phyloP scores from a whole-genome alignment of 129 eudicot species.

The Solidago caesia region DNA sequence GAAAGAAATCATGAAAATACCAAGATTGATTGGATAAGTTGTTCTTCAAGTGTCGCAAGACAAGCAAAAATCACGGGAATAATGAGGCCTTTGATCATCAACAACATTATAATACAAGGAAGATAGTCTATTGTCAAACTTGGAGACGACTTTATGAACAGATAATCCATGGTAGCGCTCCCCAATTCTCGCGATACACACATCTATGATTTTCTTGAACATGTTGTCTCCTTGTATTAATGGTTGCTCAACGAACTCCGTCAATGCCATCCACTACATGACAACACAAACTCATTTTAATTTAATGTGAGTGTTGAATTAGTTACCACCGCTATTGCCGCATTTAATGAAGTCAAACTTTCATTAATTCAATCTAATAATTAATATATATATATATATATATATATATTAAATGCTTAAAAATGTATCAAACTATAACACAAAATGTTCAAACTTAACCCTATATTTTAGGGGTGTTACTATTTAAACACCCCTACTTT shows the following conservation, averaged over 20 bases:
- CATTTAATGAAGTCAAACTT: no score
- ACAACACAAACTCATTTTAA: neutral
- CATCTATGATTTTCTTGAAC: slow-evolving; percentile 70
- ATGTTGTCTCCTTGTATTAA: slow-evolving; percentile 61
- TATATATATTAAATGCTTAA: no score
- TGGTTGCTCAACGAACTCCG: slow-evolving; percentile 71
- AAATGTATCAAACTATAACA: no score
- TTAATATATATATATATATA: no score
- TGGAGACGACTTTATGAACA: slow-evolving; percentile 70
- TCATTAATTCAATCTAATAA: no score
- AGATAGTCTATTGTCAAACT: slow-evolving; percentile 65
- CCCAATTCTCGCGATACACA: slow-evolving; percentile 70
- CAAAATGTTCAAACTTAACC: no score
- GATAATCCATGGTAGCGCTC: slow-evolving; percentile 75
- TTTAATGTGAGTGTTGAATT: neutral
- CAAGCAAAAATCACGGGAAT: slow-evolving; percentile 23
- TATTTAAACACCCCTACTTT: no score
- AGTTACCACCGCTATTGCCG: no score
- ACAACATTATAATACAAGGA: slow-evolving; percentile 69
- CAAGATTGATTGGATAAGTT: neutral
- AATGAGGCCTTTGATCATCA: slow-evolving; percentile 39
- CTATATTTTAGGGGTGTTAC: no score
- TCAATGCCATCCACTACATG: slow-evolving; percentile 90
- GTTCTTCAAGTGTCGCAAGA: neutral
- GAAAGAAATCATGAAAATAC: neutral